Base-by-base conservation (phyloP, 805 yeast species). In the Millerozyma miso region DNA sequence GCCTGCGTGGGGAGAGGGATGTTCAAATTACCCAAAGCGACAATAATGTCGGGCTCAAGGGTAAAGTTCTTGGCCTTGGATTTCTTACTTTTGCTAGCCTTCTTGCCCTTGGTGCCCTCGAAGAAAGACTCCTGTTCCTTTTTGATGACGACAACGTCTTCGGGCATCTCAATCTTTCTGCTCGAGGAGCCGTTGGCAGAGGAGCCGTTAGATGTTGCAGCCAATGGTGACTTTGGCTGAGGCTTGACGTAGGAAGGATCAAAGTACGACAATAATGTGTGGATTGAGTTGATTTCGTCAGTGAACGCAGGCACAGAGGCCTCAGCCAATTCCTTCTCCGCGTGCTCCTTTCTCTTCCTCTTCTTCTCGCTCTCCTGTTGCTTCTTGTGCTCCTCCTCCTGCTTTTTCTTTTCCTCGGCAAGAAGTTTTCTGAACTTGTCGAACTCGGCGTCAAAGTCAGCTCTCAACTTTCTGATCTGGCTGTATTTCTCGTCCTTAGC, bases 241-340 rank as follows among this genome's bases (percentile, higher is more conserved):
- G 85, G 80, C 62, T 77, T 80, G 57, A 80, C 87, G 65, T 79
- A 81, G 37, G 83, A 59, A 52, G 95, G 93, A 59, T 89, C 96
- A 54, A 93, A 87, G 65, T 79, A 79, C 31, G 69, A 58, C 60
- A 90, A 74, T 60, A 89, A 74, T 42, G 76, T 70, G 64, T 89
- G 87, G 56, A 93, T 85, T 49, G 83, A 72, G 51, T 75, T 74
- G 55, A 91, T 83, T 68, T 93, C 96, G 36, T 69, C 69, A 45
- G 83, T 79, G 68, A 85, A 90, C 19, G 97, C 98, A 20, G 98
- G 96, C 53, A 68, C 67, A 19, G 85, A 79, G 37, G 89, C 89
- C 49, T 80, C 85, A 40, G 80, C 76, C 71, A 86, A 79, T 57
- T 79, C 80, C 58, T 78, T 73, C 54, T 87, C 88, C 43, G 83